Conservation (phyloP, 768 basidiomycete species). For the Udeniomyces megalosporus region DNA sequence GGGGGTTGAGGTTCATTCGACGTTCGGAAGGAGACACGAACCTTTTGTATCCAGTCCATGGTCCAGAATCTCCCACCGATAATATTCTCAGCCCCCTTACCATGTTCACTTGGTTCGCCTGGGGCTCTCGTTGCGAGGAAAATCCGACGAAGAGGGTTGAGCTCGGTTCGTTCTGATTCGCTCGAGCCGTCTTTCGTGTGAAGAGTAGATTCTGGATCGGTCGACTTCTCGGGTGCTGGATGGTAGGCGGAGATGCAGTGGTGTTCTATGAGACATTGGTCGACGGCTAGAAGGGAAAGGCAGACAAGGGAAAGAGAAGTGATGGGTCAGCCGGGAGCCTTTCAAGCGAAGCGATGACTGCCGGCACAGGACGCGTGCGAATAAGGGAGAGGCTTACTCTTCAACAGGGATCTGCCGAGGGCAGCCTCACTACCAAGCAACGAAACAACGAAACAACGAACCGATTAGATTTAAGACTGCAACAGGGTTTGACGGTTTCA, state of each 20-base stretch:
- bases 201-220: neutral
- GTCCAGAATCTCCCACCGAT: slow-evolving; percentile 4
- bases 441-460: neutral
- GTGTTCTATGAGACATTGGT: neutral
- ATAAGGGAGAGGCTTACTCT: neutral
- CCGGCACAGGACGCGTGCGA: neutral
- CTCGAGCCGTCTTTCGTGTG: neutral
- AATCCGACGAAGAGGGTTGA: slow-evolving; percentile 9
- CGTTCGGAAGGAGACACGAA: no score
- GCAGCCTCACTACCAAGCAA: neutral
- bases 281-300: neutral
- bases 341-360: neutral
- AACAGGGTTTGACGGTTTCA: neutral
- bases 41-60: slow-evolving; percentile 9
- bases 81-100: neutral
- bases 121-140: neutral
- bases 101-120: neutral
- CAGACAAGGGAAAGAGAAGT: neutral
- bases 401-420: neutral
- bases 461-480: neutral
- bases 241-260: slow-evolving; percentile 9
- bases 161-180: neutral
- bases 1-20: no score
- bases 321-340: neutral
- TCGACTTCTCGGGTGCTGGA: neutral